Evolutionary conservation across 345 rosid genomes (phyloP).

Genomic region (Eucalyptus cladocalyx): DNA sequence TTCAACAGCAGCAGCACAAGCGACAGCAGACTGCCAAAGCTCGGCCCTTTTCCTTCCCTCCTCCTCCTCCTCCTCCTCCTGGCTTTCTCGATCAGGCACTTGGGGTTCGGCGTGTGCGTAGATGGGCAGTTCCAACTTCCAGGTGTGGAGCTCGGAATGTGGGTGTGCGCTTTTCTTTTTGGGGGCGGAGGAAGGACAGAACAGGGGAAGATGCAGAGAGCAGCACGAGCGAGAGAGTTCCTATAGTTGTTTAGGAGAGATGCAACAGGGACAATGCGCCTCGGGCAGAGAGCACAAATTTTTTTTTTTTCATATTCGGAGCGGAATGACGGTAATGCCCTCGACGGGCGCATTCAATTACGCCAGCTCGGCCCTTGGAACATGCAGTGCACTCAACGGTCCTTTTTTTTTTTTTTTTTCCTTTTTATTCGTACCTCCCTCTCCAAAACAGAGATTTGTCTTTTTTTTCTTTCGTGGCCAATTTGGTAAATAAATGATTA

Average conservation of each 20-base stretch:
- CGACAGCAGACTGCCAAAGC: background rate
- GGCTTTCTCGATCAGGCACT: background rate
- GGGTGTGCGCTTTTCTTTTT: background rate
- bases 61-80: background rate
- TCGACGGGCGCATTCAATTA: background rate
- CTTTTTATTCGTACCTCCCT: background rate
- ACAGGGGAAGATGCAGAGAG: background rate
- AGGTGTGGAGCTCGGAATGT: background rate
- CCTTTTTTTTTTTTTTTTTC: background rate
- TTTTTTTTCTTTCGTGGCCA: background rate
- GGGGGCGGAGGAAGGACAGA: background rate
- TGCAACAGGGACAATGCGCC: background rate
- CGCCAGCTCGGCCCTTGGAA: background rate
- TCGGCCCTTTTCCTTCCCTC: background rate
- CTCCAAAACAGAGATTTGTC: background rate
- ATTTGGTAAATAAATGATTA: background rate
- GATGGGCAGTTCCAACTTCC: background rate
- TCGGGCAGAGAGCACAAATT: background rate
- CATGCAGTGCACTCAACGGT: background rate
- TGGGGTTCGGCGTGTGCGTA: background rate
- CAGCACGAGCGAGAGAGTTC: background rate
- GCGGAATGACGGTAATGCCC: background rate
- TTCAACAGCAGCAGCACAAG: background rate
- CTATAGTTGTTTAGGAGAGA: background rate
- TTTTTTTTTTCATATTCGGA: background rate